Evolutionary conservation across 1,284 basidiomycete genomes (phyloP).

Genomic region (Irpex lacteus): DNA sequence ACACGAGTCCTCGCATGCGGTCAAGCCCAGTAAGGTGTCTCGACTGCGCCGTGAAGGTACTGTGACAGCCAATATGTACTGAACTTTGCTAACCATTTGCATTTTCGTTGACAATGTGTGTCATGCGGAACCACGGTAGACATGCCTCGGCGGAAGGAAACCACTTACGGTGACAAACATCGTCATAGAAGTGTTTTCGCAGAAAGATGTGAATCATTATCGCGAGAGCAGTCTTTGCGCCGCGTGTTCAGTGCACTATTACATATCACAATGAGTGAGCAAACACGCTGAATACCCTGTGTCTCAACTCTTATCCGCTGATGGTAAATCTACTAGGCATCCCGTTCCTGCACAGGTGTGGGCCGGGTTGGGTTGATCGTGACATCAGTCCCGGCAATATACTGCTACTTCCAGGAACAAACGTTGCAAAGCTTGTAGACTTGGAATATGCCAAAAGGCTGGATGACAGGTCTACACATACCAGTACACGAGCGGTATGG

Average conservation of each 20-base stretch:
- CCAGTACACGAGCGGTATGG: background rate
- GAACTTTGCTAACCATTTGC: background rate
- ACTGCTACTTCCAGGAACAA: no score
- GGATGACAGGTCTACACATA: background rate
- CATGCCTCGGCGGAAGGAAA: background rate
- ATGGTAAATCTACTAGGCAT: background rate
- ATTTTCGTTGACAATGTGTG: background rate
- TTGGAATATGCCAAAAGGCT: no score
- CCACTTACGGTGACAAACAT: conserved; percentile 2
- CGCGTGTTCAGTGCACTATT: conserved; percentile 1
- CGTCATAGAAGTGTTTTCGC: conserved; percentile 14
- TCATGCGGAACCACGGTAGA: background rate
- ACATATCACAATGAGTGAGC: background rate
- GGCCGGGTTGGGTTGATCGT: no score
- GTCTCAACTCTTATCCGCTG: background rate
- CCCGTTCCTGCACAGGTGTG: no score
- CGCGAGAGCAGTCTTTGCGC: background rate
- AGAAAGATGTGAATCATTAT: conserved; percentile 6
- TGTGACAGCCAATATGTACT: background rate
- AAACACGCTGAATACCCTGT: background rate
- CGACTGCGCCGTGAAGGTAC: background rate
- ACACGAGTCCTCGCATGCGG: background rate
- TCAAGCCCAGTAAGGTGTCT: background rate
- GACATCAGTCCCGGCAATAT: no score
- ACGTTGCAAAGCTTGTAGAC: no score